These are phyloP conservation scores for Crepidotus variabilis DNA, from an alignment of 768 basidiomycete genomes.

Conservation along the genomic window DNA sequence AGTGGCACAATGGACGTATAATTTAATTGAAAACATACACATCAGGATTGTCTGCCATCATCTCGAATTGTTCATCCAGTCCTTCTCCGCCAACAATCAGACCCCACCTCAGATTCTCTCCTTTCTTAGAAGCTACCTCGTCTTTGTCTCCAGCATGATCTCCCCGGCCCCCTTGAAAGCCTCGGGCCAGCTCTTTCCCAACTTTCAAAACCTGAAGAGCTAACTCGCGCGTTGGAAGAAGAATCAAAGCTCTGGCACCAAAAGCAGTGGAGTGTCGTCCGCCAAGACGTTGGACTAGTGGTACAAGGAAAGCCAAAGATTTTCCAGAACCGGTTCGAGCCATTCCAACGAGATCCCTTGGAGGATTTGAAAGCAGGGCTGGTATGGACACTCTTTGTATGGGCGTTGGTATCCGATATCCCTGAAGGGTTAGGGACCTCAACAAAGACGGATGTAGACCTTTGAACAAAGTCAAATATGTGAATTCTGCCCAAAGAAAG, in stretches of 20 bases:
- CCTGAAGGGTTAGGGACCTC: constrained; percentile 84
- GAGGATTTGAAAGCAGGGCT: constrained; percentile 74
- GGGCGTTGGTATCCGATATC: constrained; percentile 92
- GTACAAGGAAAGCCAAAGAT: constrained; percentile 93
- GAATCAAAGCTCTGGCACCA: constrained; percentile 82
- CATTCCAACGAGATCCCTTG: constrained; percentile 95
- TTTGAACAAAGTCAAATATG: constrained; percentile 23
- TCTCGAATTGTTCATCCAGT: constrained; percentile 93
- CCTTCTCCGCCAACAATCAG: constrained; percentile 95
- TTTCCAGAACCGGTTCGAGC: constrained; percentile 98
- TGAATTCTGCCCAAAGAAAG: background rate
- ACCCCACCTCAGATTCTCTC: constrained; percentile 79
- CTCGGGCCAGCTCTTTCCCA: constrained; percentile 89
- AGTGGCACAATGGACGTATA: constrained; percentile 2
- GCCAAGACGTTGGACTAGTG: constrained; percentile 82
- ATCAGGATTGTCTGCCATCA: constrained; percentile 92
- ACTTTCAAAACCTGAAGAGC: constrained; percentile 93
- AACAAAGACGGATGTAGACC: constrained; percentile 82
- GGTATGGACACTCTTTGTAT: constrained; percentile 93
- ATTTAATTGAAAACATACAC: constrained; percentile 55
- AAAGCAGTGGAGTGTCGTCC: constrained; percentile 77
- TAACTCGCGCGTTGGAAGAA: constrained; percentile 91
- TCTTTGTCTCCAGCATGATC: constrained; percentile 77
- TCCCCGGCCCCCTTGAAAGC: constrained; percentile 60
- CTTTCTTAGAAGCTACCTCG: constrained; percentile 49